Conservation (phyloP, 1,284 basidiomycete genomes). For the Moesziomyces globuligerus region DNA sequence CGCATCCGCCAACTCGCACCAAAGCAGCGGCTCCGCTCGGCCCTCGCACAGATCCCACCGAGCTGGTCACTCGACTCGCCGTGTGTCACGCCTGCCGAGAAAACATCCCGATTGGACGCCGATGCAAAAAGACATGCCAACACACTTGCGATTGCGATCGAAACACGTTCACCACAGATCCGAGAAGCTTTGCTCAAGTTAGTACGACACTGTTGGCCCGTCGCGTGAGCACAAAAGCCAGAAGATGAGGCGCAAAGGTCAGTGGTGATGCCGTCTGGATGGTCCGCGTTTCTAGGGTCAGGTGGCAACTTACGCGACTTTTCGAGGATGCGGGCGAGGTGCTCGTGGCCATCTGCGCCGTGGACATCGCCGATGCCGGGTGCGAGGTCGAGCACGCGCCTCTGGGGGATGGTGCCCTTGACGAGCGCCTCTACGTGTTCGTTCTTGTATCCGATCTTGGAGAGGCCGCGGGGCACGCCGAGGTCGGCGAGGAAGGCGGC, state of each 20-base stretch:
- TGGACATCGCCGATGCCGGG: constrained; percentile 71
- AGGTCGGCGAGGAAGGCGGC: constrained; percentile 87
- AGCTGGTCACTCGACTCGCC: too few relatives aligned
- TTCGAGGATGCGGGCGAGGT: constrained; percentile 59
- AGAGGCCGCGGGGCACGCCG: constrained; percentile 86
- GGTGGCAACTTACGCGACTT: constrained; percentile 49
- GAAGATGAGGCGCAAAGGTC: neutral
- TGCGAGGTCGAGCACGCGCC: constrained; percentile 76
- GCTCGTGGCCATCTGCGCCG: constrained; percentile 71
- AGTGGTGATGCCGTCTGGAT: neutral
- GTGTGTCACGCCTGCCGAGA: too few relatives aligned
- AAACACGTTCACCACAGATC: neutral
- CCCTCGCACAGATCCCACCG: too few relatives aligned
- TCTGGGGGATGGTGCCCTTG: constrained; percentile 85
- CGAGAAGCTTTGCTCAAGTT: neutral
- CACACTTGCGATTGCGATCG: neutral
- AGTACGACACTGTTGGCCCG: neutral
- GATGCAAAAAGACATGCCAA: too few relatives aligned
- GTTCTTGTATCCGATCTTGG: constrained; percentile 80
- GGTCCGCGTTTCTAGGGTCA: too few relatives aligned
- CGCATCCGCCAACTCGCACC: too few relatives aligned
- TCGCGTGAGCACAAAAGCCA: too few relatives aligned
- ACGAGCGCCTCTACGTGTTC: constrained; percentile 72
- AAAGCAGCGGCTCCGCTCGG: too few relatives aligned
- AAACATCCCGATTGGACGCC: too few relatives aligned